These are phyloP conservation scores for Isoetes engelmannii DNA, from an alignment of 83 land plant species.

Conservation along the genomic window DNA sequence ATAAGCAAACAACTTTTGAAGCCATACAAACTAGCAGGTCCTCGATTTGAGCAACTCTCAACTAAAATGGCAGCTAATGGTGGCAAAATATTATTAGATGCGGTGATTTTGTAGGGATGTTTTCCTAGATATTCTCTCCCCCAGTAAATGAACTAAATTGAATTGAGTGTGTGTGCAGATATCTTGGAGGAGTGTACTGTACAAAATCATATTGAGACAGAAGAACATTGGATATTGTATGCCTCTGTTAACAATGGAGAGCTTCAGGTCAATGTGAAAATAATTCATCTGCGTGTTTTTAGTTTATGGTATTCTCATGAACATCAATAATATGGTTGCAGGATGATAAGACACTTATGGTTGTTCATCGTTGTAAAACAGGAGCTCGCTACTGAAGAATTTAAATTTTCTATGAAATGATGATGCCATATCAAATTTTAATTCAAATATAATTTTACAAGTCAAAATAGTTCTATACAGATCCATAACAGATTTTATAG, in stretches of 20 bases:
- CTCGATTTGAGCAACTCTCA: constrained; percentile 30
- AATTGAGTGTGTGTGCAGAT: constrained; percentile 8
- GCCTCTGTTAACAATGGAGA: constrained; percentile 40
- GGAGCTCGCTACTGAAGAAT: constrained; percentile 33
- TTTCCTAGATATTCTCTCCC: background rate
- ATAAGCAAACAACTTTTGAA: constrained; percentile 38
- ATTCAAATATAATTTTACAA: no score
- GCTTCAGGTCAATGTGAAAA: constrained; percentile 27
- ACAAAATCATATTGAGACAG: constrained; percentile 39
- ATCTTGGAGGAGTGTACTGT: constrained; percentile 44
- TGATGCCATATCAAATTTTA: no score
- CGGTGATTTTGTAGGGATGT: constrained; percentile 18
- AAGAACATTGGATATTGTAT: constrained; percentile 49
- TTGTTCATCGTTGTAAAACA: constrained; percentile 45
- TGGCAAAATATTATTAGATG: constrained; percentile 28
- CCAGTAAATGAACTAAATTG: background rate
- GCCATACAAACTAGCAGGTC: constrained; percentile 42
- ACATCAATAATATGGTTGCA: constrained; percentile 5
- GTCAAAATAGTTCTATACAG: no score
- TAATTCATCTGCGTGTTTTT: no score
- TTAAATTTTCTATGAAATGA: no score
- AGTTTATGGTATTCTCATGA: no score
- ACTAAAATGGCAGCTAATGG: constrained; percentile 34
- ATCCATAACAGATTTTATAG: no score
- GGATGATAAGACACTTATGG: constrained; percentile 37